Base-by-base conservation (phyloP, 2,329 filamentous ascomycete genomes). In the Didymosphaeria variabile region DNA sequence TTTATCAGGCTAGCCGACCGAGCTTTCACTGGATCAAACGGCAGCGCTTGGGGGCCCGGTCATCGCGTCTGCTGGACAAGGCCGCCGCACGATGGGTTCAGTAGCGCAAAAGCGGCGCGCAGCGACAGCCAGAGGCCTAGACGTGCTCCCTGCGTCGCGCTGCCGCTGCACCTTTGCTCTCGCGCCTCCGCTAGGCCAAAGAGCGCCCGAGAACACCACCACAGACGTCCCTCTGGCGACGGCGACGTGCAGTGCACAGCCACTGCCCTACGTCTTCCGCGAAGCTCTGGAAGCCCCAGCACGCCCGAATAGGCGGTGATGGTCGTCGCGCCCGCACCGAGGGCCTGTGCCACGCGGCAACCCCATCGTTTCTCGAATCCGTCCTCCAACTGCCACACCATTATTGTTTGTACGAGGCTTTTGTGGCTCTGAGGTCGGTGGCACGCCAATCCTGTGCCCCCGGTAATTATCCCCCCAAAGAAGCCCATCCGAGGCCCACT, bases 1-100 rank as follows among this genome's bases (percentile, higher is more conserved):
- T 76, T 74, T 75, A 77, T 72, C 70, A 65, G 69, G 72, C 71
- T 77, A 71, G 71, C 47, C 50, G 54, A 44, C 59, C 67, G 65
- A 67, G 68, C 64, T 55, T 65, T 63, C 60, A 61, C 62, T 65
- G 67, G 61, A 55, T 65, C 58, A 59, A 67, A 68, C 64, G 69
- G 67, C 61, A 68, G 67, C 61, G 58, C 62, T 63, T 66, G 61
- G 64, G 58, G 63, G 60, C n/a, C 58, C 65, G 62, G 62, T 61
- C 64, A 65, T 67, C 50, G 61, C 63, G 65, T 64, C 61, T 64
- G 62, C 47, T 67, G 59, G 59, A 52, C 53, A 56, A 55, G 51
- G 51, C 46, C 38, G 54, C 55, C 21, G 42, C 38, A 55, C 49
- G 57, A 56, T 59, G 49, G 44, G 42, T 34, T 29, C 44, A 19